These are phyloP conservation scores for Mucor saturninus DNA, from an alignment of 371 early-diverging fungal genomes.

Conservation along the genomic window DNA sequence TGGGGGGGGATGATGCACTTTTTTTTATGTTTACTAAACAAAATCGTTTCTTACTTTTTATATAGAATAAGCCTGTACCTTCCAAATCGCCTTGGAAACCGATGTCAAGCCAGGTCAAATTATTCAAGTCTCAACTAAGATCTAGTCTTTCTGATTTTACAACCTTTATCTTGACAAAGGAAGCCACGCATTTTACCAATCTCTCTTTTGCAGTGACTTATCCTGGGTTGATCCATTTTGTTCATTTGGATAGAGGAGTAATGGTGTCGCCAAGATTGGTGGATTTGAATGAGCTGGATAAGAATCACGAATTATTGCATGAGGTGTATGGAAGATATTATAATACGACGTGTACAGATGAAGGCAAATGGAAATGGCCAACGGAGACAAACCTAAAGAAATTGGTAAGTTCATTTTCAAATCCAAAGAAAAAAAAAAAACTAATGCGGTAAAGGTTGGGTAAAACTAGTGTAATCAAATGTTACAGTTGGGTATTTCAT, in stretches of 20 bases:
- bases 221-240: conserved; percentile 55
- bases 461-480: conserved; percentile 24
- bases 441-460: neutral
- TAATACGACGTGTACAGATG: conserved; percentile 6
- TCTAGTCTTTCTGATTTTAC: conserved; percentile 39
- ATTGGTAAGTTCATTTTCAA: conserved; percentile 25
- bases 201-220: conserved; percentile 45
- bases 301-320: conserved; percentile 39
- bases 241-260: conserved; percentile 39
- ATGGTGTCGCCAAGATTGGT: conserved; percentile 39
- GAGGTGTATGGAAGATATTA: conserved; percentile 34
- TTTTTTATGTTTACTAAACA: neutral
- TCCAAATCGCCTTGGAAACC: conserved; percentile 24
- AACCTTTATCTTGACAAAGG: conserved; percentile 48
- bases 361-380: conserved; percentile 36
- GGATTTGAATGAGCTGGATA: conserved; percentile 42
- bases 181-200: conserved; percentile 51
- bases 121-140: conserved; percentile 30
- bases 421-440: neutral
- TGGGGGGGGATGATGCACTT: too few species aligned
- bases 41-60: neutral
- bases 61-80: neutral
- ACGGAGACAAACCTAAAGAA: conserved; percentile 21
- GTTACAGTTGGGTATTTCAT: conserved; percentile 20
- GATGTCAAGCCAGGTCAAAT: conserved; percentile 25